A percentile compares a stretch with the other conserved stretches of the same genome.
phyloP scores from a whole-genome alignment of 2,329 filamentous ascomycete genomes.

The Nemania sp. region DNA sequence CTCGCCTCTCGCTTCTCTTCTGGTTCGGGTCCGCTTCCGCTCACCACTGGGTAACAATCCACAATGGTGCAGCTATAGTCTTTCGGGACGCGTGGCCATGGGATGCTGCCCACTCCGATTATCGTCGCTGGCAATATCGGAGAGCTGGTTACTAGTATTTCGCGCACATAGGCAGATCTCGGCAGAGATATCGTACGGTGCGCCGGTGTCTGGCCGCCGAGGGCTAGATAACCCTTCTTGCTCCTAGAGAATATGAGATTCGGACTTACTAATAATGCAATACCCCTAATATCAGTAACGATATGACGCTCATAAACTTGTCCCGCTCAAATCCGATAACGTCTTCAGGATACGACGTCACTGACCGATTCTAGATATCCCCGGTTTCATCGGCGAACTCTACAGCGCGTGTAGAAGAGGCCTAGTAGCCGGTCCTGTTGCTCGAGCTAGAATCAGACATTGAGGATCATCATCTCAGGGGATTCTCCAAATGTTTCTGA shows the following conservation, averaged over 20 bases:
- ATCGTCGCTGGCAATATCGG: background rate
- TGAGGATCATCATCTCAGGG: slow-evolving; percentile 60
- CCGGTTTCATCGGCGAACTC: slow-evolving; percentile 34
- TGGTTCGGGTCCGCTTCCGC: slow-evolving; percentile 34
- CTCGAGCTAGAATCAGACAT: slow-evolving; percentile 53
- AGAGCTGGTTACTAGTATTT: background rate
- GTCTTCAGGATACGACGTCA: slow-evolving; percentile 52
- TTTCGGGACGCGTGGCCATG: background rate
- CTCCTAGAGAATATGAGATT: slow-evolving; percentile 53
- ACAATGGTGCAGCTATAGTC: slow-evolving; percentile 47
- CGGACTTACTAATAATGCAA: slow-evolving; percentile 50
- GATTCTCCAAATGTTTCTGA: slow-evolving; percentile 60
- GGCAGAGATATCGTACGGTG: slow-evolving; percentile 47
- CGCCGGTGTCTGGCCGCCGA: slow-evolving; percentile 52
- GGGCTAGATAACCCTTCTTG: slow-evolving; percentile 51
- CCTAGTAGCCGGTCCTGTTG: slow-evolving; percentile 56
- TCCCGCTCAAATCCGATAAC: slow-evolving; percentile 52
- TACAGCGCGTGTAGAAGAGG: slow-evolving; percentile 58
- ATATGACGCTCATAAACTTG: slow-evolving; percentile 57
- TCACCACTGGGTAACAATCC: slow-evolving; percentile 32
- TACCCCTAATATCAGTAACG: slow-evolving; percentile 56
- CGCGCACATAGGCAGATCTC: slow-evolving; percentile 48
- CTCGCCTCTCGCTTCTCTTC: slow-evolving; percentile 32
- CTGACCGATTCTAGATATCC: slow-evolving; percentile 45
- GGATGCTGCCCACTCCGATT: background rate